A percentile compares a stretch with the other conserved stretches of the same genome.
Conservation (phyloP, 352 stramenopile species). For the Phytophthora cajani region DNA sequence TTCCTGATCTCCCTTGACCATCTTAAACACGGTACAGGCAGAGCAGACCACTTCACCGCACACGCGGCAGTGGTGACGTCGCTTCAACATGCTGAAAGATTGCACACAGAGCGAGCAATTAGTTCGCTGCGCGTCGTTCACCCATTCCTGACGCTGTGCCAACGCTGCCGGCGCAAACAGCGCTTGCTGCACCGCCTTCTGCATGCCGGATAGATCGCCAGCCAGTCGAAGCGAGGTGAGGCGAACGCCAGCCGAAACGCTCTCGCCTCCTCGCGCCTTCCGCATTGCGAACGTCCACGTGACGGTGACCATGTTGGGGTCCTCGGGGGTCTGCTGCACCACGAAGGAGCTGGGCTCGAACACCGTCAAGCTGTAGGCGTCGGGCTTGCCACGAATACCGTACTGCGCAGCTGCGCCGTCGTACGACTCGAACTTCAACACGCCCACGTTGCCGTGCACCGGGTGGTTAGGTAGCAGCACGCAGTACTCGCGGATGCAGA, state of each 20-base stretch:
- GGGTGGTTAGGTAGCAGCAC: slow-evolving; percentile 62
- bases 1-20: slow-evolving; percentile 64
- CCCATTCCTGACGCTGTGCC: slow-evolving; percentile 78
- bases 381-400: slow-evolving; percentile 69
- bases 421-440: slow-evolving; percentile 86
- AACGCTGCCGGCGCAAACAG: slow-evolving; percentile 71
- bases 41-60: slow-evolving; percentile 90
- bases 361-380: slow-evolving; percentile 81
- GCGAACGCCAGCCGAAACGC: slow-evolving; percentile 75
- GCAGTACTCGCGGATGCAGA: slow-evolving; percentile 85
- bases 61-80: slow-evolving; percentile 86
- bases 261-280: slow-evolving; percentile 71
- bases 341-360: slow-evolving; percentile 82
- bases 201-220: slow-evolving; percentile 59
- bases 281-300: slow-evolving; percentile 82
- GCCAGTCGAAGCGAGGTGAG: slow-evolving; percentile 70
- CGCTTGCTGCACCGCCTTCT: slow-evolving; percentile 72
- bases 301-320: slow-evolving; percentile 62
- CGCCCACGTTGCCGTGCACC: slow-evolving; percentile 64
- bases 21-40: slow-evolving; percentile 80
- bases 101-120: slow-evolving; percentile 86
- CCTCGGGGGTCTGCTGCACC: slow-evolving; percentile 73
- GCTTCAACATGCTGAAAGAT: slow-evolving; percentile 81
- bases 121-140: slow-evolving; percentile 75
- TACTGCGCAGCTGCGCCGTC: slow-evolving; percentile 79